Evolutionary conservation across 495 filamentous ascomycete species (phyloP).

Genomic region (Rostrohypoxylon terebratum): DNA sequence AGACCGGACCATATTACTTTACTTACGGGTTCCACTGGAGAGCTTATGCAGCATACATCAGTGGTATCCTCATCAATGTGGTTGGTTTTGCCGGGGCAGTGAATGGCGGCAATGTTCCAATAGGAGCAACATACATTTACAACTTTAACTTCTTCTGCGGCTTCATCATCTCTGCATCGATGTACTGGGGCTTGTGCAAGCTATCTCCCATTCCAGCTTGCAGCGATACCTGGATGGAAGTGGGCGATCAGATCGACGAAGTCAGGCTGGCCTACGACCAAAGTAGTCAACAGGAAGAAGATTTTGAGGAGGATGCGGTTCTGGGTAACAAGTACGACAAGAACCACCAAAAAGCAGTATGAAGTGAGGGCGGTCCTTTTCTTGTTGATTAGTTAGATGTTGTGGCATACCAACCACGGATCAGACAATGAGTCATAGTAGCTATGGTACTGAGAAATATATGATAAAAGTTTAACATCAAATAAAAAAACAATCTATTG

Average conservation of each 20-base stretch:
- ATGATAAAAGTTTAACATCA: background rate
- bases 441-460: background rate
- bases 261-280: conserved; percentile 61
- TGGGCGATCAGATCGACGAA: conserved; percentile 73
- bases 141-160: conserved; percentile 91
- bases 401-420: background rate
- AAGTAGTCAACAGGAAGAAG: conserved; percentile 32
- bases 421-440: background rate
- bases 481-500: background rate
- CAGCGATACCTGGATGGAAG: conserved; percentile 84
- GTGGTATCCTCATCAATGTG: conserved; percentile 90
- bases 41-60: conserved; percentile 84
- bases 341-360: conserved; percentile 33
- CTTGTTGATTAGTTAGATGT: conserved; percentile 13
- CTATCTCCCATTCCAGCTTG: conserved; percentile 78
- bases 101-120: conserved; percentile 69
- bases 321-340: conserved; percentile 35
- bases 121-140: conserved; percentile 88
- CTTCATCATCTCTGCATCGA: conserved; percentile 72
- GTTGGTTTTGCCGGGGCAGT: conserved; percentile 91
- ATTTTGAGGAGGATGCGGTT: conserved; percentile 43
- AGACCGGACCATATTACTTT: conserved; percentile 77
- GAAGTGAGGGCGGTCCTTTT: background rate
- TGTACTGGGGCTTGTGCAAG: conserved; percentile 78
- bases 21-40: conserved; percentile 82